Evolutionary conservation across 306 rosid species (phyloP), one percentile per base, ranked within the genome.

Genomic region (Pyrus communis): DNA sequence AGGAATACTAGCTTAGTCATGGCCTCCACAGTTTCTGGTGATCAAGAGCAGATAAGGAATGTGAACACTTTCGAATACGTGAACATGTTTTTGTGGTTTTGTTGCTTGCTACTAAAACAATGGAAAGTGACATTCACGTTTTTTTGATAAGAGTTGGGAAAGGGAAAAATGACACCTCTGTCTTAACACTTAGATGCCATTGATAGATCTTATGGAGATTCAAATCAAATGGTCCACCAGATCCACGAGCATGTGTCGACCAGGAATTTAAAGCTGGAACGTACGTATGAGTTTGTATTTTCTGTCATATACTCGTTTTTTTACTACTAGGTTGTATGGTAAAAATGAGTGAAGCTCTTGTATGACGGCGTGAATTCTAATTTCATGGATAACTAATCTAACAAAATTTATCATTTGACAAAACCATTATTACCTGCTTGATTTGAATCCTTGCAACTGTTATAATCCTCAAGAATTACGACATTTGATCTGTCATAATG

Each of bases 21-120:
- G 61, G 84, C 71, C 70, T 70, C 89, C 87, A 82, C 85, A 75
- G 63, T 69, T 69, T 82, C 25, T 67, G 82, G 86, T 72, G 85
- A 79, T 57, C 64, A 72, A 68, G 81, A 57, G 59, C 11, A 3
- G 35, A 12, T 46, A 51, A 33, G 65, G 62, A 40, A 55, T 28
- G 79, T 54, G 74, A 60, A 11, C n/a, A 57, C 22, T 70, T 81
- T 84, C 79, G 67, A 46, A 11, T 78, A 69, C 75, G 65, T 59
- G 59, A 31, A 49, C 15, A 65, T 30, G 22, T 73, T 49, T 75
- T 75, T 84, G 87, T 87, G 84, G 87, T 67, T 75, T 61, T 45
- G 61, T 57, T 73, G 67, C 78, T 60, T 61, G 59, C 77, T 49
- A 76, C 79, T 57, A 21, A 45, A 25, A 18, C 38, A 77, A 68